Base-by-base conservation (phyloP, 768 basidiomycete species). In the Psilocybe subaeruginosa region DNA sequence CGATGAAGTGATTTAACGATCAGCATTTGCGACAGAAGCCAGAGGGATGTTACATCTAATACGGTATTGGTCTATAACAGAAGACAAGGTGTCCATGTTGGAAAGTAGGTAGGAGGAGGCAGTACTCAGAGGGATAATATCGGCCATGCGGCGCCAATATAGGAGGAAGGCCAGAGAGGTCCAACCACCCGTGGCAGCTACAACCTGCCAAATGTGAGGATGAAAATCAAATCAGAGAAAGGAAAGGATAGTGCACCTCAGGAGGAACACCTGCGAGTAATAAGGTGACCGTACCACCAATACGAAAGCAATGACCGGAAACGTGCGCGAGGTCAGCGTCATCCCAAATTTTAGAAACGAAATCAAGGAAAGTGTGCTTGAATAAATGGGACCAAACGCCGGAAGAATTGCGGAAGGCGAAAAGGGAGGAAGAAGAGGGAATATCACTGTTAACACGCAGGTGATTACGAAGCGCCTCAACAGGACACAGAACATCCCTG, bases 281-380 rank as follows among this genome's bases (percentile, higher is more conserved):
- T 2, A 75, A 56, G 39, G 71, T 65, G 0, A 73, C 71, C 1
- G 75, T 68, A 8, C 76, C 74, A 0, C 76, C 75, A 55, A 78
- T 78, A 9, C 70, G 65, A 56, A 77, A 77, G 50, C 70, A 68
- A 54, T 78, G 74, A 1, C 74, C 77, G 1, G 54, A 23, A 14
- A 70, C 52, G 11, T 17, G 29, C 0, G 53, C 59, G 3, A 73
- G 61, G 9, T 46, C 33, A 3, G 52, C 33, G 9, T 5, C 5
- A 0, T 45, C 16, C 62, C 56, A 63, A 12, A 55, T 31, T 1
- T 19, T 6, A 16, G 8, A 30, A 0, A 63, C 37, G 46, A 50
- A 47, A 43, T 27, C 3, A 3, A 63, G 51, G 35, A 63, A 59
- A 2, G 11, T 14, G 14, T 47, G 11, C 35, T 59, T 59, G 14